phyloP scores from a whole-genome alignment of 176 grass and related monocot species.

The Puccinellia tenuiflora region DNA sequence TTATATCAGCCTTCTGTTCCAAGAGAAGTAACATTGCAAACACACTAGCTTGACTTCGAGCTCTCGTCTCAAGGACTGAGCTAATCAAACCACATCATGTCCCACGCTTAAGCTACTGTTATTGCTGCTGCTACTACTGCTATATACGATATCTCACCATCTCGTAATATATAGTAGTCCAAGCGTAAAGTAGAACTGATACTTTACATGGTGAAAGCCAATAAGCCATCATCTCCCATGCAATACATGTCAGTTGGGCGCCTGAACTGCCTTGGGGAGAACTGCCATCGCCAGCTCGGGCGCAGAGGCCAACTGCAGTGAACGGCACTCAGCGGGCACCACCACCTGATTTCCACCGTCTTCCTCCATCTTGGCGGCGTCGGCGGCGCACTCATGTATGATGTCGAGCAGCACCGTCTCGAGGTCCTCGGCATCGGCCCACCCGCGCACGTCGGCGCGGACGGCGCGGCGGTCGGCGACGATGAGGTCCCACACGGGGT shows the following conservation, averaged over 20 bases:
- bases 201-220: not conserved
- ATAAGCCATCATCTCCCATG: not conserved
- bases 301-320: not conserved
- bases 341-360: not conserved
- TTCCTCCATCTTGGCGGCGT: not conserved
- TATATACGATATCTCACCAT: too few relatives aligned
- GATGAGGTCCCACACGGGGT: slow-evolving; percentile 75
- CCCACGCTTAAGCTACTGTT: too few relatives aligned
- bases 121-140: too few relatives aligned
- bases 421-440: slow-evolving; percentile 51
- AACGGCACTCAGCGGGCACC: slow-evolving; percentile 25
- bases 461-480: slow-evolving; percentile 18
- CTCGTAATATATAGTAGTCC: too few relatives aligned
- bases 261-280: slow-evolving; percentile 38
- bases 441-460: slow-evolving; percentile 42
- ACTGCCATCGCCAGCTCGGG: slow-evolving; percentile 17
- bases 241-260: slow-evolving; percentile 7
- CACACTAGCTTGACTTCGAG: too few relatives aligned
- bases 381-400: slow-evolving; percentile 13
- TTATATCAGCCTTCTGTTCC: too few relatives aligned
- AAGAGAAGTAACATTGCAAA: too few relatives aligned
- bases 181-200: not conserved
- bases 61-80: too few relatives aligned
- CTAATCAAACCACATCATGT: too few relatives aligned
- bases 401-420: slow-evolving; percentile 51